phyloP scores from a whole-genome alignment of 108 stramenopile species.

The Skeletonema grethae region DNA sequence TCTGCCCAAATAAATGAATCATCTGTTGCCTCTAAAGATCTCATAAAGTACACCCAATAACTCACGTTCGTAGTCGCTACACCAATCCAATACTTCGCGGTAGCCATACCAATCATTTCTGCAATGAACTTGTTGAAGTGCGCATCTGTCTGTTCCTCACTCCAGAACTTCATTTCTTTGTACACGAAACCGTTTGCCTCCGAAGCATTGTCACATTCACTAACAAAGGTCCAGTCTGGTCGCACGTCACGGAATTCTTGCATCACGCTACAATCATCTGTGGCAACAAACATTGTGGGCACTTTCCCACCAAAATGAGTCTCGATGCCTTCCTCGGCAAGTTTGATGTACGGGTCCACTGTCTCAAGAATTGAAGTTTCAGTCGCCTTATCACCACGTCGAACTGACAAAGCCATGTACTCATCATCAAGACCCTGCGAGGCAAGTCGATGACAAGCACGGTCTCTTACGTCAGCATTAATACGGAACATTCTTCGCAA shows the following conservation, averaged over 20 bases:
- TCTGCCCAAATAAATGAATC: conserved; percentile 10
- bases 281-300: conserved; percentile 10
- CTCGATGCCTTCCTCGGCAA: conserved; percentile 8
- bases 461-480: background rate
- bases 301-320: conserved; percentile 6
- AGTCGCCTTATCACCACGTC: conserved; percentile 12
- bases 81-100: conserved; percentile 17
- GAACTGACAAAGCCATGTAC: conserved; percentile 8
- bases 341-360: conserved; percentile 4
- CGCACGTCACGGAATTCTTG: conserved; percentile 8
- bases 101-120: conserved; percentile 17
- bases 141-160: background rate
- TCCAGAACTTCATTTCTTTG: conserved; percentile 11
- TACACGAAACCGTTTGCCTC: conserved; percentile 9
- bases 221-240: conserved; percentile 7
- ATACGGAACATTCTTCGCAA: background rate
- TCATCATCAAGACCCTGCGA: conserved; percentile 9
- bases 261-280: conserved; percentile 18
- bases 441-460: conserved; percentile 14
- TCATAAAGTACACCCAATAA: conserved; percentile 16
- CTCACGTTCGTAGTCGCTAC: conserved; percentile 9
- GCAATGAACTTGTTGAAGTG: conserved; percentile 16
- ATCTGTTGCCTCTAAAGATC: background rate
- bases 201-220: conserved; percentile 15
- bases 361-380: conserved; percentile 1